phyloP scores from a whole-genome alignment of 176 grass and related monocot species.

The Tillandsia leiboldiana region DNA sequence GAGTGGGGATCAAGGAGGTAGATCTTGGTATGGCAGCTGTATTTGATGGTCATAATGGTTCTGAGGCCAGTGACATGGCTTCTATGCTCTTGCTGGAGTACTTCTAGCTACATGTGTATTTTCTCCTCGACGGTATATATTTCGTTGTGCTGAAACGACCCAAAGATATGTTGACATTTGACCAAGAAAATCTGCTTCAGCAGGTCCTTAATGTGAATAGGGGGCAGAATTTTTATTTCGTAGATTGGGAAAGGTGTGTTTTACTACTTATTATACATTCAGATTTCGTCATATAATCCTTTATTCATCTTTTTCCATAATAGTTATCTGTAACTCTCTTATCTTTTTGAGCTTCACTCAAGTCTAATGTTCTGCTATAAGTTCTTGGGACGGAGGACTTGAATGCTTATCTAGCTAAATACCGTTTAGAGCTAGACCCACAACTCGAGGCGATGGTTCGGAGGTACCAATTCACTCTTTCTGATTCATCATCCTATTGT shows the following conservation, averaged over 20 bases:
- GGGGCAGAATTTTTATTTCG: slow-evolving; percentile 17
- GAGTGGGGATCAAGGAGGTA: slow-evolving; percentile 58
- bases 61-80: slow-evolving; percentile 88
- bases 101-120: slow-evolving; percentile 86
- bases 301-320: no score
- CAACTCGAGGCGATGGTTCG: no score
- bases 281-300: no score
- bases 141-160: slow-evolving; percentile 57
- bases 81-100: slow-evolving; percentile 82
- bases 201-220: slow-evolving; percentile 17
- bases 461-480: no score
- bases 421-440: no score
- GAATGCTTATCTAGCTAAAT: no score
- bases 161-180: slow-evolving; percentile 48
- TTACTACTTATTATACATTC: no score
- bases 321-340: no score
- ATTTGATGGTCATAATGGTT: slow-evolving; percentile 96
- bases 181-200: slow-evolving; percentile 36
- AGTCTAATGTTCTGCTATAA: no score
- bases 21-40: slow-evolving; percentile 76
- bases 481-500: no score
- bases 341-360: no score
- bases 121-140: slow-evolving; percentile 86
- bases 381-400: no score
- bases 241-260: slow-evolving; percentile 25